Percentiles rank a stretch among this genome's conserved stretches.
Evolutionary conservation across 306 rosid species (phyloP).

Genomic region (Glycine soja): DNA sequence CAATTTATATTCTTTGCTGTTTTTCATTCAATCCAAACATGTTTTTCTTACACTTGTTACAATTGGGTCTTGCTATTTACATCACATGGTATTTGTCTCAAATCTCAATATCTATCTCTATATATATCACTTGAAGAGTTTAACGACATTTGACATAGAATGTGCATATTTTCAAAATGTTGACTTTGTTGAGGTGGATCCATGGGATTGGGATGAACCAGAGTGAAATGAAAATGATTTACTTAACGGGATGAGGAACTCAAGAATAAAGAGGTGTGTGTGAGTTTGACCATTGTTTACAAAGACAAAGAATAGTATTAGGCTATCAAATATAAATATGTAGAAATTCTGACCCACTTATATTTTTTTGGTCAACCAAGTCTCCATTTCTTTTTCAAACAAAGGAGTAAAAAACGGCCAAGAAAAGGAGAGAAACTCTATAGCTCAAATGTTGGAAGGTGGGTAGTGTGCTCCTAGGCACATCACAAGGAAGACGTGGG

Average conservation of each 20-base stretch:
- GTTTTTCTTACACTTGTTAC: neutral
- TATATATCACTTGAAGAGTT: too few relatives aligned
- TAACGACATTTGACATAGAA: too few relatives aligned
- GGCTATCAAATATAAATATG: neutral
- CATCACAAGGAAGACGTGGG: neutral
- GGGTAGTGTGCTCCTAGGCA: neutral
- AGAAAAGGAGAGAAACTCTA: too few relatives aligned
- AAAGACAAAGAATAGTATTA: neutral
- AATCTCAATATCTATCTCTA: too few relatives aligned
- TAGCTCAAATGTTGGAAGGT: too few relatives aligned
- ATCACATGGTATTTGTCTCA: neutral
- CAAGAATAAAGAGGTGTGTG: neutral
- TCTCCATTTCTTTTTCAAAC: neutral
- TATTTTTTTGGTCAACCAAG: neutral
- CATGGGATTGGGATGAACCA: neutral
- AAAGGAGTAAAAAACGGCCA: neutral
- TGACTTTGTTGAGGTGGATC: neutral
- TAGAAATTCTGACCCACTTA: neutral
- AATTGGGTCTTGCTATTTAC: too few relatives aligned
- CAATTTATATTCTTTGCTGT: neutral
- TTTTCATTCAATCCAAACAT: neutral
- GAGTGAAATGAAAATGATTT: neutral
- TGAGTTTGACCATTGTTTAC: too few relatives aligned
- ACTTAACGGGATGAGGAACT: neutral
- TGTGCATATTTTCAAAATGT: constrained; percentile 7